Evolutionary conservation across 1,139 yeast species (phyloP), one percentile per base, ranked within the genome.

Genomic region (Suhomyces coccinellae): DNA sequence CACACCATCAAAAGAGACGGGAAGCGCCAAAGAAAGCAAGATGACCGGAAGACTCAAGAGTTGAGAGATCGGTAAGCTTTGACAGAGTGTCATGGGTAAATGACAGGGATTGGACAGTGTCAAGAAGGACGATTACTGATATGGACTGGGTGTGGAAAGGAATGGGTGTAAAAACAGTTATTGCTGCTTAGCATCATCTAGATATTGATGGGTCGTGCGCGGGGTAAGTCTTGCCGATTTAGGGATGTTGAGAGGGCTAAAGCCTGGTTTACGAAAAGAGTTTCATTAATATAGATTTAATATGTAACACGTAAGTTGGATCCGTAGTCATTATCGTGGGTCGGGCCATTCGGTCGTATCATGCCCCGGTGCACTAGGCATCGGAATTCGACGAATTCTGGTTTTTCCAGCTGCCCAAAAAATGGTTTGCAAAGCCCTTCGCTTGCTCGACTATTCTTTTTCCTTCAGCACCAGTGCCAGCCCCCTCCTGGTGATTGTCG

Each of bases 341-440:
- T 17, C 20, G 10, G 10, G 33, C 33, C 30, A 17, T 22, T 15
- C 36, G 27, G 35, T 36, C 44, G 31, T 36, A 24, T 24, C 17
- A 35, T 34, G 16, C 24, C 15, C 22, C 22, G 14, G 26, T 12
- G 15, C 31, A 17, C 31, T 17, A 40, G 16, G 32, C 40, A 27
- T 37, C 44, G 7, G 36, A 12, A 29, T 37, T 43, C 12, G 39
- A 27, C 15, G 43, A 34, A 28, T 27, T 31, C 30, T 27, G 39
- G 14, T 43, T 41, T 33, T 65, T 65, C 70, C 71, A 65, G 31
- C 62, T 56, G 10, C 70, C 71, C 50, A 70, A 57, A 37, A 70
- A 59, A 41, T 66, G 73, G 43, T 56, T 69, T 7, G 75, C 75
- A 37, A 70, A 57, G 3, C 71, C 75, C 53, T 69, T 66, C 28